These are phyloP conservation scores for Lasiodiplodia sp. DNA, from an alignment of 2,329 filamentous ascomycete species.

Conservation along the genomic window DNA sequence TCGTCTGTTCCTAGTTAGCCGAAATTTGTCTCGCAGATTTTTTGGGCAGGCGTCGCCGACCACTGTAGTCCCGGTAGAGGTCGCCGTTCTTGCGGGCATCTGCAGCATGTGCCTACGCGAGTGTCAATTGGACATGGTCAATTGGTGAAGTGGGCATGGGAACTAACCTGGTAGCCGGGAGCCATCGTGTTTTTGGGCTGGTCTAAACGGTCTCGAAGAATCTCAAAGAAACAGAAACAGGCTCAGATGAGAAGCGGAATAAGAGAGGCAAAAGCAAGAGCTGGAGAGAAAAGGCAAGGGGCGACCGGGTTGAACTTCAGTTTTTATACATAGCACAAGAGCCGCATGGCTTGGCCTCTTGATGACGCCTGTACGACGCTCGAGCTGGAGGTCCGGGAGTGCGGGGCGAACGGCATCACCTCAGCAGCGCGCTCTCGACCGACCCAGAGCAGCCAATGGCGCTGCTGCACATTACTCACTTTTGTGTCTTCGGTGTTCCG, in stretches of 20 bases:
- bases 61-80: conserved; percentile 50
- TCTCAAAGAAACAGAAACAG: conserved; percentile 2
- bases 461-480: conserved; percentile 3
- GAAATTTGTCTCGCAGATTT: not conserved
- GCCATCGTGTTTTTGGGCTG: conserved; percentile 16
- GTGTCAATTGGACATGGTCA: not conserved
- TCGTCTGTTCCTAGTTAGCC: conserved; percentile 44
- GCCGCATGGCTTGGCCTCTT: not conserved
- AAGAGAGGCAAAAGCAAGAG: not conserved
- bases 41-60: not conserved
- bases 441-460: not conserved
- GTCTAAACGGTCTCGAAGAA: not conserved
- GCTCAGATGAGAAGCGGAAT: not conserved
- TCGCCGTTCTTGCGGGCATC: conserved; percentile 46
- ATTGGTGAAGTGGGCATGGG: too few species aligned
- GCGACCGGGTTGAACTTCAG: not conserved
- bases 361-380: not conserved
- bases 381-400: not conserved
- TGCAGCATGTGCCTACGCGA: conserved; percentile 32
- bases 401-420: conserved; percentile 14
- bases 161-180: conserved; percentile 23
- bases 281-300: not conserved
- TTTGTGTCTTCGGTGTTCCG: not conserved
- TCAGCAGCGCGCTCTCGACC: conserved; percentile 26
- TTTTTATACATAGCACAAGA: conserved; percentile 7